Conservation (phyloP, 805 yeast species). For the Lipomyces starkeyi region DNA sequence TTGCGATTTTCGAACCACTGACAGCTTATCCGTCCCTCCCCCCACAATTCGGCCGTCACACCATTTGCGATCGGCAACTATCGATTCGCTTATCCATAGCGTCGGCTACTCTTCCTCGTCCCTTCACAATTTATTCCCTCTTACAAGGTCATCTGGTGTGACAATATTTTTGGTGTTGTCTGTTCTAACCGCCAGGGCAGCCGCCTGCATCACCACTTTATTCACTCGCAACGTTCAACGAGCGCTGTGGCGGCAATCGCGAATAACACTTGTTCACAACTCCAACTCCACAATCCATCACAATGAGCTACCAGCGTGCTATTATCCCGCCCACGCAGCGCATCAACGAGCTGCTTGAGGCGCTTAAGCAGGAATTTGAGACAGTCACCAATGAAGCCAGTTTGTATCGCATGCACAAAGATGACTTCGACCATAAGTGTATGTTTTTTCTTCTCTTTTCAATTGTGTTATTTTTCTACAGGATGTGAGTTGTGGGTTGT, state of each 20-base stretch:
- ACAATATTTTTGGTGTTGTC: not conserved
- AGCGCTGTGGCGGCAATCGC: not conserved
- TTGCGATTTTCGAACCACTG: too few species aligned
- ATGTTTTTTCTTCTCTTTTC: constrained; percentile 24
- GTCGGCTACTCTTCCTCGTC: too few species aligned
- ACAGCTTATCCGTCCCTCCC: too few species aligned
- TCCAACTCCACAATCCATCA: not conserved
- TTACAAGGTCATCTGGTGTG: too few species aligned
- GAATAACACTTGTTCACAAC: not conserved
- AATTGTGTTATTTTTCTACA: not conserved
- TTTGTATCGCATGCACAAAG: constrained; percentile 84
- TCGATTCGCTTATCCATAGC: too few species aligned
- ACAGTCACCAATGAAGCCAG: constrained; percentile 84
- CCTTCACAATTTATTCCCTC: too few species aligned
- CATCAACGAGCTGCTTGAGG: constrained; percentile 83
- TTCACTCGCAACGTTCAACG: not conserved
- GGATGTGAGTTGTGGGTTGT: not conserved
- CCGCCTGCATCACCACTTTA: not conserved
- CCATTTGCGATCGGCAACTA: too few species aligned
- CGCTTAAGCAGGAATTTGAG: constrained; percentile 89
- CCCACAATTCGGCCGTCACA: too few species aligned
- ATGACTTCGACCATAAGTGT: constrained; percentile 84
- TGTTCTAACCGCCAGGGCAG: not conserved
- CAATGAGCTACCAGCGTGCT: constrained; percentile 43
- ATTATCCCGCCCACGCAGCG: constrained; percentile 45